These are phyloP conservation scores for Pseudomassariella vexata DNA, from an alignment of 2,329 filamentous ascomycete genomes.

Conservation along the genomic window DNA sequence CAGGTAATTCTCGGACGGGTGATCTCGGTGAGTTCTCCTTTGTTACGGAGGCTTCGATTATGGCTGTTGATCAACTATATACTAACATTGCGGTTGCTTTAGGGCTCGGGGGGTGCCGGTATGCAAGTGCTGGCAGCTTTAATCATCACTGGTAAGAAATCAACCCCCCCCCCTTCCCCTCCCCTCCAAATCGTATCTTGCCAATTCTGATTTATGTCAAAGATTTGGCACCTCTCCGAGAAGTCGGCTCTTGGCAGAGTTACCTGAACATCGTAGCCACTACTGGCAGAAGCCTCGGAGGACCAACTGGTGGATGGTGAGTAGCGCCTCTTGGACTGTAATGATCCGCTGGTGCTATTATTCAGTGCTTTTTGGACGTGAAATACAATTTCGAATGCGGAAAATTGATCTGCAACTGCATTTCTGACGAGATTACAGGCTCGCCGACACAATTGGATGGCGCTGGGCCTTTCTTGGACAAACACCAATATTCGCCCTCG, in stretches of 20 bases:
- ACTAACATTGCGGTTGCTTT: no score
- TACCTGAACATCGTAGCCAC: slow-evolving; percentile 49
- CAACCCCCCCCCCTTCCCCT: neutral
- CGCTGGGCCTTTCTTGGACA: slow-evolving; percentile 59
- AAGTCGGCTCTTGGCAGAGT: slow-evolving; percentile 48
- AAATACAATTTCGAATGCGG: no score
- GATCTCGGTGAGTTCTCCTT: no score
- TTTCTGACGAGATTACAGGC: no score
- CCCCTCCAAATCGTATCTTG: neutral
- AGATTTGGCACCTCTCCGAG: slow-evolving; percentile 46
- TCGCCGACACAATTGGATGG: slow-evolving; percentile 61
- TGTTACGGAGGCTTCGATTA: no score
- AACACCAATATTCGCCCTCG: slow-evolving; percentile 46
- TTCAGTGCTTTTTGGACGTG: no score
- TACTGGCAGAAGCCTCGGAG: slow-evolving; percentile 44
- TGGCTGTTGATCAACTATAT: no score
- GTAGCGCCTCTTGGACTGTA: no score
- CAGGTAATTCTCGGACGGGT: slow-evolving; percentile 5
- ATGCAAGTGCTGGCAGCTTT: neutral
- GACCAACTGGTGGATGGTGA: slow-evolving; percentile 53
- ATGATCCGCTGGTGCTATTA: no score
- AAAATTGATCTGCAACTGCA: no score
- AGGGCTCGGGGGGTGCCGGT: slow-evolving; percentile 4
- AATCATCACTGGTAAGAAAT: neutral
- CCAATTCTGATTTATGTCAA: neutral